phyloP scores from a whole-genome alignment of 2,329 filamentous ascomycete species.

The Claviceps digitariae region DNA sequence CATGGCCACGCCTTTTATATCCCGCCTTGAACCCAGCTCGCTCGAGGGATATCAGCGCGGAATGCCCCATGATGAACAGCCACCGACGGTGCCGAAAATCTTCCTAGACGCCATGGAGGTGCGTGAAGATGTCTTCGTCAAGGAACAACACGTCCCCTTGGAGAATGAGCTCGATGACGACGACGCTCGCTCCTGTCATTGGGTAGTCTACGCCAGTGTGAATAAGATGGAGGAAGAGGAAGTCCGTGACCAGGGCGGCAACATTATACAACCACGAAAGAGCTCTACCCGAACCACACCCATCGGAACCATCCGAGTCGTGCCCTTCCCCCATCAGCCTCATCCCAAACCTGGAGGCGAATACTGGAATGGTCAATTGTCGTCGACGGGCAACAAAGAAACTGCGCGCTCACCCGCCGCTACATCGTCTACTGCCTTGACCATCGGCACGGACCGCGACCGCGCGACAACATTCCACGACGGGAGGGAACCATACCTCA shows the following conservation, averaged over 20 bases:
- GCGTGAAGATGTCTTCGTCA: slow-evolving; percentile 46
- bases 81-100: slow-evolving; percentile 30
- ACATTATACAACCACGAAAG: slow-evolving; percentile 26
- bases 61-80: slow-evolving; percentile 28
- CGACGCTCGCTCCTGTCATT: slow-evolving; percentile 69
- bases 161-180: slow-evolving; percentile 70
- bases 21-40: slow-evolving; percentile 32
- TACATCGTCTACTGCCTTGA: slow-evolving; percentile 6
- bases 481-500: slow-evolving; percentile 62
- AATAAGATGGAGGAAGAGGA: slow-evolving; percentile 31
- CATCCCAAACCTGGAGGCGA: slow-evolving; percentile 41
- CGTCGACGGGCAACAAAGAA: slow-evolving; percentile 15
- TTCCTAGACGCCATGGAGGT: slow-evolving; percentile 54
- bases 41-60: slow-evolving; percentile 33
- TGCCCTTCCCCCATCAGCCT: slow-evolving; percentile 63
- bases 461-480: slow-evolving; percentile 40
- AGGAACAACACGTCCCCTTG: slow-evolving; percentile 42
- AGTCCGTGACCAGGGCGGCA: slow-evolving; percentile 28
- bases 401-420: neutral
- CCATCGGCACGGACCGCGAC: slow-evolving; percentile 19
- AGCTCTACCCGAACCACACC: slow-evolving; percentile 33
- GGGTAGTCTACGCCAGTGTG: slow-evolving; percentile 67
- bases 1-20: slow-evolving; percentile 38
- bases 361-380: slow-evolving; percentile 32
- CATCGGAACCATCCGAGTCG: slow-evolving; percentile 64